Evolutionary conservation across 768 basidiomycete species (phyloP).

Genomic region (Boletus eberwhitei): DNA sequence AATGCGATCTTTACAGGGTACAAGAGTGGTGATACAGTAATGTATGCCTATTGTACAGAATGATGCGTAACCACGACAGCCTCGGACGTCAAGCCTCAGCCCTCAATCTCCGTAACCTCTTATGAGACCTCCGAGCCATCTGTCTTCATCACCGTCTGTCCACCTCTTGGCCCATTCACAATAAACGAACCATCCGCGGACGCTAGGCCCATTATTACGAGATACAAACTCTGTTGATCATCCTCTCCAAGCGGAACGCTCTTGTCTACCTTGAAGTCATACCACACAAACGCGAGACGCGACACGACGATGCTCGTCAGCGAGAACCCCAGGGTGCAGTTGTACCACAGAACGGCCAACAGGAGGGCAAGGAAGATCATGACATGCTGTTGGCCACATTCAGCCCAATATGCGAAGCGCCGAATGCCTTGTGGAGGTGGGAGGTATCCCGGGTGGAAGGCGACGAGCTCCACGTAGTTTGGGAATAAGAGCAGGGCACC

Average conservation of each 20-base stretch:
- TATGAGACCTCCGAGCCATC: not conserved
- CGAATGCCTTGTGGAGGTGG: slow-evolving; percentile 28
- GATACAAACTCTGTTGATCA: slow-evolving; percentile 34
- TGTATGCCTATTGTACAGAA: not conserved
- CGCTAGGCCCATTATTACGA: slow-evolving; percentile 23
- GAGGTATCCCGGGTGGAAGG: slow-evolving; percentile 31
- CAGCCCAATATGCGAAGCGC: slow-evolving; percentile 38
- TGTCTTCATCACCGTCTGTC: not conserved
- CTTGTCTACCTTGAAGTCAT: slow-evolving; percentile 20
- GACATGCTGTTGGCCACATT: slow-evolving; percentile 34
- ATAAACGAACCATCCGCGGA: slow-evolving; percentile 2
- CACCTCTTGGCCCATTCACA: not conserved
- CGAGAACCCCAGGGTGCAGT: slow-evolving; percentile 16
- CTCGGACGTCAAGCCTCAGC: not conserved
- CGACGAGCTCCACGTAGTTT: slow-evolving; percentile 21
- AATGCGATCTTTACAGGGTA: too few relatives aligned
- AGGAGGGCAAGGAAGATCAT: slow-evolving; percentile 32
- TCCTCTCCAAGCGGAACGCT: slow-evolving; percentile 30
- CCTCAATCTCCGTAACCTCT: not conserved
- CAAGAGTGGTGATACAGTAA: too few relatives aligned
- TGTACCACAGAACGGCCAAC: slow-evolving; percentile 18
- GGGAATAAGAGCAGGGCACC: slow-evolving; percentile 32
- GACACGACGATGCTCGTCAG: slow-evolving; percentile 15
- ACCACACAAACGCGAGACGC: slow-evolving; percentile 31
- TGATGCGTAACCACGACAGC: not conserved